Evolutionary conservation across 495 filamentous ascomycete species (phyloP), one percentile per base, ranked within the genome.

Genomic region (Tuber brumale): DNA sequence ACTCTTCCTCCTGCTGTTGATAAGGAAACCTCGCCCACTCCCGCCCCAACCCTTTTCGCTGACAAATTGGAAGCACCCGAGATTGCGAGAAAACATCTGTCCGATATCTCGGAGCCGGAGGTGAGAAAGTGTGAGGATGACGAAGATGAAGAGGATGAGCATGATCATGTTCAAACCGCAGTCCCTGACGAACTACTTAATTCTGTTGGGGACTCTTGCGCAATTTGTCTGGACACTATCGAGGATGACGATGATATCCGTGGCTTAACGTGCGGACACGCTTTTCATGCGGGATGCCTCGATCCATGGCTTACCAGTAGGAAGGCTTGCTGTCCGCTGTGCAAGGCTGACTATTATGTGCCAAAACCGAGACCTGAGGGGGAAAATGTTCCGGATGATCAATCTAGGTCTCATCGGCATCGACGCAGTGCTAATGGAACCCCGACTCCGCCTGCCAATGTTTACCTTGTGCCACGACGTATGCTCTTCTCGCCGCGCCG

Each of bases 191-290:
- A 97, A 78, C 87, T 95, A 81, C 86, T 97, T 70, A 89, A 91
- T 23, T 92, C 90, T 69, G 92, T 93, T n/a, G 95, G 96, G 37
- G 95, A 99, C 81, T 91, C 94, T 6, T 99, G 95, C 84, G 95
- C 95, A 27, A 99, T 99, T 77, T 99, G 95, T 83, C 90, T 99
- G 77, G 95, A 99, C 79, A 90, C 88, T 0, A 89, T 99, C 45
- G 95, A 99, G 81, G 94, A 98, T 72, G 91, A 97, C 81, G 95
- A 98, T 83, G 94, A 97, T 84, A 91, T 99, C 57, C 92, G 95
- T 74, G 95, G 95, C 41, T 85, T 99, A 61, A 93, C 93, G 19
- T 98, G 95, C 81, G 94, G 94, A 45, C 96, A 98, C 84, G 94
- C 95, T 76, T 99, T 98, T 87, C 95, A 99, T 84, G 92, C 93